A percentile compares a stretch with the other conserved stretches of the same genome.
These are phyloP conservation scores for Vanderwaltozyma polyspora DNA, from an alignment of 805 yeast species.

Conservation along the genomic window DNA sequence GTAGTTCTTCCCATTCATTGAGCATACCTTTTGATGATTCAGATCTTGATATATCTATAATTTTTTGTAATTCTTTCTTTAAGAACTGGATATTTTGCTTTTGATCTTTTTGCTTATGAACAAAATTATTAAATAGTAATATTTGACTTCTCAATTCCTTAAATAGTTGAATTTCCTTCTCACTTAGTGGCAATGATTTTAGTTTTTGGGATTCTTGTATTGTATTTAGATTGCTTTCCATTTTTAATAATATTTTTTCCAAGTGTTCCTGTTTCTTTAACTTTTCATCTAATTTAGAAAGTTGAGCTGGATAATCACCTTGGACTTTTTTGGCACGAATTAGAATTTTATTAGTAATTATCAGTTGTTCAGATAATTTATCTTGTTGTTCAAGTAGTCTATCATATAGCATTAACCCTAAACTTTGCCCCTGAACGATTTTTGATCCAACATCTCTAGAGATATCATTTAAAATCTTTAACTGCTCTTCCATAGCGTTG, in stretches of 20 bases:
- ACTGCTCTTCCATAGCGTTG: conserved; percentile 19
- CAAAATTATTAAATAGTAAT: conserved; percentile 23
- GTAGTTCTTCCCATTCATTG: conserved; percentile 26
- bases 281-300: conserved; percentile 10
- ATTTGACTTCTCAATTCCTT: conserved; percentile 30
- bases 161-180: conserved; percentile 36
- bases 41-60: not conserved
- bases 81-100: conserved; percentile 24
- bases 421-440: conserved; percentile 18
- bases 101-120: conserved; percentile 17
- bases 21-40: not conserved
- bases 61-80: conserved; percentile 15
- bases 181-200: conserved; percentile 26
- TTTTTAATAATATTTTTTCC: conserved; percentile 23
- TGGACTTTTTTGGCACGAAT: conserved; percentile 9
- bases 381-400: conserved; percentile 30
- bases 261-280: conserved; percentile 25
- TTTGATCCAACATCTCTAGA: conserved; percentile 15
- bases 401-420: conserved; percentile 28
- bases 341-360: conserved; percentile 16
- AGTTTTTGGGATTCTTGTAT: conserved; percentile 9
- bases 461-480: conserved; percentile 15
- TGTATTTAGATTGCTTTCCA: conserved; percentile 21
- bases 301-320: conserved; percentile 8
- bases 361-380: conserved; percentile 34